phyloP scores from a whole-genome alignment of 345 rosid genomes.

The Gossypium arboreum region DNA sequence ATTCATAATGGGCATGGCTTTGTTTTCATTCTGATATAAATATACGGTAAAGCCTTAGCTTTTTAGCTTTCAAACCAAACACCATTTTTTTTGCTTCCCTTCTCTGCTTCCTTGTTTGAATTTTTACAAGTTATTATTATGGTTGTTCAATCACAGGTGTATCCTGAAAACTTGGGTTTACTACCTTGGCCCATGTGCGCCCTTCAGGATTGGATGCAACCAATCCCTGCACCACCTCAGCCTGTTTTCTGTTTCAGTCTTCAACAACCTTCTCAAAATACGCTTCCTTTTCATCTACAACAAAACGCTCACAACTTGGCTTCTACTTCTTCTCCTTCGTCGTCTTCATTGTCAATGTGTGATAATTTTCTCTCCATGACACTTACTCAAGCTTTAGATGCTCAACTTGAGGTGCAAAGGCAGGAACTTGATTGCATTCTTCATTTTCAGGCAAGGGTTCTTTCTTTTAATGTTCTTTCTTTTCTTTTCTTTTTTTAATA shows the following conservation, averaged over 20 bases:
- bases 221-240: conserved; percentile 9
- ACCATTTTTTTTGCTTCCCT: background rate
- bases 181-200: conserved; percentile 27
- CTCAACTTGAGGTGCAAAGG: conserved; percentile 37
- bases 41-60: conserved; percentile 14
- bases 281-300: conserved; percentile 1
- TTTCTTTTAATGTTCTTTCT: background rate
- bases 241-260: conserved; percentile 15
- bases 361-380: conserved; percentile 19
- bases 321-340: conserved; percentile 6
- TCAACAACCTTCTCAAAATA: conserved; percentile 21
- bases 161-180: conserved; percentile 25
- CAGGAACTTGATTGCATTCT: conserved; percentile 25
- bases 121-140: background rate
- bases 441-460: background rate
- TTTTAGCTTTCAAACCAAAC: conserved; percentile 20
- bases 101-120: background rate
- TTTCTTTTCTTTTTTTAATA: background rate
- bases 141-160: conserved; percentile 39
- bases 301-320: conserved; percentile 7
- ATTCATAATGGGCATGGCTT: conserved; percentile 10
- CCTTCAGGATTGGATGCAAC: conserved; percentile 30
- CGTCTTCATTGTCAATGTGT: conserved; percentile 17
- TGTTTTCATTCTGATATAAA: conserved; percentile 33
- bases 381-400: conserved; percentile 23